Conservation (phyloP, 345 rosid genomes). For the Cochlearia excelsa region DNA sequence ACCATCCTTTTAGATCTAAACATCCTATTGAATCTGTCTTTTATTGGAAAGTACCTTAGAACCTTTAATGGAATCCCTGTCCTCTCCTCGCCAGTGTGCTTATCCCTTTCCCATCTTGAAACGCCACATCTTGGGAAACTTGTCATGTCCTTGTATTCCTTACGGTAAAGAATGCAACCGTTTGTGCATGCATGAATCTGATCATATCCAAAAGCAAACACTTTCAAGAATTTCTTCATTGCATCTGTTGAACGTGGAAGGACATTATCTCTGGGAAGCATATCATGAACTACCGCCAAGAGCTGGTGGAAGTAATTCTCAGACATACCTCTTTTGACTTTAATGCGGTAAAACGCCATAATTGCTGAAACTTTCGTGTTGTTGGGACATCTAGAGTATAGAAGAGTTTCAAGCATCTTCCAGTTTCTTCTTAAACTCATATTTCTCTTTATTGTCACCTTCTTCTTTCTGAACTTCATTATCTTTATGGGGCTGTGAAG, state of each 20-base stretch:
- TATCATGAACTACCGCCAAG: too few relatives aligned
- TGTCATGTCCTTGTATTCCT: background rate
- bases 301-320: too few relatives aligned
- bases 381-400: background rate
- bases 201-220: background rate
- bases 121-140: background rate
- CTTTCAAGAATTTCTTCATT: background rate
- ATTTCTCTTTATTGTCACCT: background rate
- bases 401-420: background rate
- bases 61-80: too few relatives aligned
- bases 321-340: too few relatives aligned
- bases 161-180: background rate
- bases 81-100: too few relatives aligned
- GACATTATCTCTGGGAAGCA: too few relatives aligned
- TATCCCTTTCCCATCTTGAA: conserved; percentile 7
- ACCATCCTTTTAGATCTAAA: too few relatives aligned
- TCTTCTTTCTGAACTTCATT: background rate
- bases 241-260: background rate
- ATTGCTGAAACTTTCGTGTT: background rate
- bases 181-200: background rate
- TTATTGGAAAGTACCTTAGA: too few relatives aligned
- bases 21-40: too few relatives aligned
- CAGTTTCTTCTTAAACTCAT: background rate
- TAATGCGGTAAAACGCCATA: too few relatives aligned
- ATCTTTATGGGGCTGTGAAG: too few relatives aligned